Conservation (phyloP, 306 rosid genomes). For the Medicago truncatula region MtrunA17r5.0-ANR NC_053049.1:1637501-1638000, state of each 20-base stretch:
- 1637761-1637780: conserved; percentile 41
- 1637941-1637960: conserved; percentile 46
- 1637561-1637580: not conserved
- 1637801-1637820: conserved; percentile 32
- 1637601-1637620: not conserved
- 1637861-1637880: conserved; percentile 33
- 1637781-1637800: conserved; percentile 48
- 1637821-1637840: conserved; percentile 38
- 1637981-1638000: not conserved
- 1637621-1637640: not conserved
- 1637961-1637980: not conserved
- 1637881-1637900: conserved; percentile 21
- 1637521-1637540: too few species aligned
- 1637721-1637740: conserved; percentile 60
- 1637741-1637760: conserved; percentile 39
- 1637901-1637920: not conserved
- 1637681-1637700: conserved; percentile 34
- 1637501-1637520: too few species aligned
- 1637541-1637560: too few species aligned
- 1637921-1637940: conserved; percentile 49
- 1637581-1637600: not conserved
- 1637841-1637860: conserved; percentile 52
- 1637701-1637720: conserved; percentile 40
- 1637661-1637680: conserved; percentile 26
- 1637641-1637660: not conserved